phyloP scores from a whole-genome alignment of 2,329 filamentous ascomycete genomes.

The Coniochaeta hoffmannii region DNA sequence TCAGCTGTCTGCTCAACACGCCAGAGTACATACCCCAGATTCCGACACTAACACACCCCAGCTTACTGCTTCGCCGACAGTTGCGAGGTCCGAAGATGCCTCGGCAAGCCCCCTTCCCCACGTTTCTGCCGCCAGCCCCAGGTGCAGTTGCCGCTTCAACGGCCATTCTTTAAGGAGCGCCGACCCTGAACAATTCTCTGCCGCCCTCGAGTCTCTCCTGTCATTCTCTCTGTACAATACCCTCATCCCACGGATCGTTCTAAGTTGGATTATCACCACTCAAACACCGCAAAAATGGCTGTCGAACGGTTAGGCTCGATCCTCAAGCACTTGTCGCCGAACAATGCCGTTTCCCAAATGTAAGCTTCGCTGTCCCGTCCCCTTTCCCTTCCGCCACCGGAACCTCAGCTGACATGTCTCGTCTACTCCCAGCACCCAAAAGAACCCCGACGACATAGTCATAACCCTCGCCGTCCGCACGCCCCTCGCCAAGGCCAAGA shows the following conservation, averaged over 20 bases:
- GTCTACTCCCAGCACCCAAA: conserved; percentile 64
- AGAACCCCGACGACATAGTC: conserved; percentile 94
- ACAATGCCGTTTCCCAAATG: conserved; percentile 67
- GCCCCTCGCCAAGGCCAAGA: conserved; percentile 78
- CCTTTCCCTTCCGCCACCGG: neutral
- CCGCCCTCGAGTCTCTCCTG: too few species aligned
- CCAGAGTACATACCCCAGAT: neutral
- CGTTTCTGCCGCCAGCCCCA: neutral
- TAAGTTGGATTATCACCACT: neutral
- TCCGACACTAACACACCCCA: neutral
- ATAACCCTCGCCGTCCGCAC: conserved; percentile 90
- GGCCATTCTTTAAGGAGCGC: conserved; percentile 1
- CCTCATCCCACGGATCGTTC: neutral
- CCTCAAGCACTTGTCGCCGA: conserved; percentile 75
- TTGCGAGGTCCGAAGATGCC: conserved; percentile 2
- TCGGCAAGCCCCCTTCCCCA: conserved; percentile 3
- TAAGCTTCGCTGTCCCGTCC: conserved; percentile 38
- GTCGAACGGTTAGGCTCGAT: conserved; percentile 81
- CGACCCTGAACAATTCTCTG: too few species aligned
- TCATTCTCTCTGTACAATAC: neutral
- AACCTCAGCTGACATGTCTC: conserved; percentile 15
- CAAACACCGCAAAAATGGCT: conserved; percentile 48
- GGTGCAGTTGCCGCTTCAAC: neutral
- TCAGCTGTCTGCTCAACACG: neutral
- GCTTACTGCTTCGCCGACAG: neutral